Percentiles rank a stretch among this genome's conserved stretches.
phyloP scores from a whole-genome alignment of 1,139 yeast species.

The Pichia inconspicua region DNA sequence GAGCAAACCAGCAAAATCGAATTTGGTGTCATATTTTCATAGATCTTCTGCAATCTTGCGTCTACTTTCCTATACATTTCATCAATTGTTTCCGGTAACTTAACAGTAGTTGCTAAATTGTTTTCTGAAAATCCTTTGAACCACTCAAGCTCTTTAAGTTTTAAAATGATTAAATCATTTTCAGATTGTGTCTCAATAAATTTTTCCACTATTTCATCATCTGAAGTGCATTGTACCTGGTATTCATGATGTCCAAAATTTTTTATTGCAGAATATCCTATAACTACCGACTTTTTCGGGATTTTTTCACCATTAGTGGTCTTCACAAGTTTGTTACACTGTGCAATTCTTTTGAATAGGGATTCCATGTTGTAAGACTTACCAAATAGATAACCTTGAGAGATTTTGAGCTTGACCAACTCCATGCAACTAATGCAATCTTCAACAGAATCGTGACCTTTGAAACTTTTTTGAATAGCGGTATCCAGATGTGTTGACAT shows the following conservation, averaged over 20 bases:
- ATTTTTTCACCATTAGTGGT: constrained; percentile 20
- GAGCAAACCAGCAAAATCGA: constrained; percentile 56
- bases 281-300: constrained; percentile 35
- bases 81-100: constrained; percentile 17
- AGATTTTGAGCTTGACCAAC: constrained; percentile 59
- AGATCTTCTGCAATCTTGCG: constrained; percentile 40
- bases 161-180: constrained; percentile 44
- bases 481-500: constrained; percentile 47
- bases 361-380: constrained; percentile 37
- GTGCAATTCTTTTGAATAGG: constrained; percentile 19
- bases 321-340: constrained; percentile 18
- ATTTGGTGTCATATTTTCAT: constrained; percentile 46
- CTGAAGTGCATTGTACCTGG: constrained; percentile 41
- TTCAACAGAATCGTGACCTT: constrained; percentile 72
- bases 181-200: constrained; percentile 32
- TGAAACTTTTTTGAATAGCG: constrained; percentile 43
- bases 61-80: constrained; percentile 33
- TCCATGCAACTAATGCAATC: constrained; percentile 81
- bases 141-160: constrained; percentile 54
- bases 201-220: constrained; percentile 47
- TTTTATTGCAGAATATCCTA: constrained; percentile 30
- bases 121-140: constrained; percentile 22
- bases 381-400: constrained; percentile 64
- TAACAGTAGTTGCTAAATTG: constrained; percentile 11
- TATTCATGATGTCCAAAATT: constrained; percentile 23